phyloP scores from a whole-genome alignment of 1,284 basidiomycete species.

The Peniophora sp. region DNA sequence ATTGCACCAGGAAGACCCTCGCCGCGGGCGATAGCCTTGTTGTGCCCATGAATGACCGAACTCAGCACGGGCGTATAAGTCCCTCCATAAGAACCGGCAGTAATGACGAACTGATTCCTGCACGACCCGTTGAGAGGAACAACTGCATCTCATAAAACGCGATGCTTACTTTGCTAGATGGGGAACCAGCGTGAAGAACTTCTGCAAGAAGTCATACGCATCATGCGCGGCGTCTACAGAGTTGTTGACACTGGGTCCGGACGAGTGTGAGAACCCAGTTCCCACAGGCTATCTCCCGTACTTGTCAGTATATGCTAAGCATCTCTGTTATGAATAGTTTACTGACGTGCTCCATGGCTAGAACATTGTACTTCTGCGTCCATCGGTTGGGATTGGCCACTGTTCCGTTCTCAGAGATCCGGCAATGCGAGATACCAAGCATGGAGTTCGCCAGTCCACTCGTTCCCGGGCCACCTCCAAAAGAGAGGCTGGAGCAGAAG shows the following conservation, averaged over 20 bases:
- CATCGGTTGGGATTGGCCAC: slow-evolving; percentile 19
- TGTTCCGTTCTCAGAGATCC: slow-evolving; percentile 8
- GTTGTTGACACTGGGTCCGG: slow-evolving; percentile 21
- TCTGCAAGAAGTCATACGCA: slow-evolving; percentile 27
- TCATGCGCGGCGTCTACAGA: slow-evolving; percentile 21
- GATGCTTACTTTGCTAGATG: slow-evolving; percentile 15
- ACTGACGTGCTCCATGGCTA: slow-evolving; percentile 26
- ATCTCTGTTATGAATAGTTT: neutral
- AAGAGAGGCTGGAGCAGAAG: neutral
- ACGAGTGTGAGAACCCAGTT: slow-evolving; percentile 21
- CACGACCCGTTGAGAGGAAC: neutral
- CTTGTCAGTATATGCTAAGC: neutral
- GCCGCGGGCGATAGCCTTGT: slow-evolving; percentile 15
- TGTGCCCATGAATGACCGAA: slow-evolving; percentile 24
- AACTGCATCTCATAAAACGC: too few species aligned
- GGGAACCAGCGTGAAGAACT: slow-evolving; percentile 23
- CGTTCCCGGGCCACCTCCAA: neutral
- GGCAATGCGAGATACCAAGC: neutral
- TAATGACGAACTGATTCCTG: slow-evolving; percentile 22
- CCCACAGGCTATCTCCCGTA: slow-evolving; percentile 19
- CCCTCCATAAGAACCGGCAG: slow-evolving; percentile 26
- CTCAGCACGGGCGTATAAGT: slow-evolving; percentile 26
- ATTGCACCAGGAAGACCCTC: slow-evolving; percentile 11
- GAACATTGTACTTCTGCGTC: slow-evolving; percentile 22
- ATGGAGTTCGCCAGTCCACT: neutral